phyloP scores from a whole-genome alignment of 495 filamentous ascomycete genomes.

The Daldinia vernicosa region DNA sequence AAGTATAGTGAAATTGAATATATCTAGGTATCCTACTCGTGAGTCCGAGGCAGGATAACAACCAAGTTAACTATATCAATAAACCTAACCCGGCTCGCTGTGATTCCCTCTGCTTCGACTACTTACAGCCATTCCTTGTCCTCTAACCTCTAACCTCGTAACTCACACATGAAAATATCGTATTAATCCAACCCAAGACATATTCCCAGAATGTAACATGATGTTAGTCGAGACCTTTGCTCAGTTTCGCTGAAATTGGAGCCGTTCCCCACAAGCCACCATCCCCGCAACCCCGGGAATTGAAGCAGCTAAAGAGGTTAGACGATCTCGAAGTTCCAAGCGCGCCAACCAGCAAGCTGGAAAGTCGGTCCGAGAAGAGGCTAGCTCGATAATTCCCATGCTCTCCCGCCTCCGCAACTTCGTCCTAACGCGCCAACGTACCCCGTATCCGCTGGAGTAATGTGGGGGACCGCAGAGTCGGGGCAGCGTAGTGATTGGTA shows the following conservation, averaged over 20 bases:
- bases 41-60: neutral
- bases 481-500: conserved; percentile 32
- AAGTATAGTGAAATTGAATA: neutral
- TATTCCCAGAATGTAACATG: neutral
- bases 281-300: conserved; percentile 27
- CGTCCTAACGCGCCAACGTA: conserved; percentile 14
- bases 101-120: neutral
- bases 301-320: conserved; percentile 6
- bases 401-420: conserved; percentile 28
- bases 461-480: conserved; percentile 28
- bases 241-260: conserved; percentile 23
- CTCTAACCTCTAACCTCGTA: neutral
- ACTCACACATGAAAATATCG: neutral
- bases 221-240: neutral
- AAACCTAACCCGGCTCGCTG: neutral
- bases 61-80: neutral
- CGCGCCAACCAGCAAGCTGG: conserved; percentile 33
- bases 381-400: conserved; percentile 12
- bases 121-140: neutral
- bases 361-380: conserved; percentile 29
- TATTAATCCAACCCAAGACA: neutral
- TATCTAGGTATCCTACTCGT: neutral
- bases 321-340: conserved; percentile 24
- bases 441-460: conserved; percentile 27
- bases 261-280: conserved; percentile 24